Evolutionary conservation across 495 filamentous ascomycete species (phyloP).

Genomic region (Daldinia grandis): DNA sequence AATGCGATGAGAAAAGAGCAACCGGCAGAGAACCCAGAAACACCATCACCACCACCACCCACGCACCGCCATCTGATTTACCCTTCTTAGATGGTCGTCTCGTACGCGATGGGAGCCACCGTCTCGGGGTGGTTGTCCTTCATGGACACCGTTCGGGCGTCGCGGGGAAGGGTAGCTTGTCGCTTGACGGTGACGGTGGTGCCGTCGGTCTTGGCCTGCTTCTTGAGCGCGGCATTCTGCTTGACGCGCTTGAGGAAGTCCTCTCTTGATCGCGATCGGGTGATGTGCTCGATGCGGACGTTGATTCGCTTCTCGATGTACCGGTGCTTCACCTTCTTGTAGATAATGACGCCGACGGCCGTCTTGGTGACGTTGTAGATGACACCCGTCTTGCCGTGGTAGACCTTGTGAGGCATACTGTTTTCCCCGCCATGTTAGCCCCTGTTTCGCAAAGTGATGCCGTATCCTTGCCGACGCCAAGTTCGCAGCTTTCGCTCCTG

Average conservation of each 20-base stretch:
- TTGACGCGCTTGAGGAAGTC: constrained; percentile 97
- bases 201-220: constrained; percentile 89
- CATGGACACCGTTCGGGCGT: constrained; percentile 75
- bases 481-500: constrained; percentile 20
- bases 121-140: constrained; percentile 88
- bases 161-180: constrained; percentile 80
- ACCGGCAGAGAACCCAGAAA: constrained; percentile 46
- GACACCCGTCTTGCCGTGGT: constrained; percentile 98
- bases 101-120: constrained; percentile 89
- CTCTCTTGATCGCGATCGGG: constrained; percentile 89
- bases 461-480: constrained; percentile 7
- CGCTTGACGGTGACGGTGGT: constrained; percentile 89
- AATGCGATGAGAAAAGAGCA: constrained; percentile 46
- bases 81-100: constrained; percentile 89
- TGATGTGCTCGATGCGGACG: constrained; percentile 97
- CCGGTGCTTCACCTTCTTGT: constrained; percentile 97
- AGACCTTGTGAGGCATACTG: constrained; percentile 98
- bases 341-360: constrained; percentile 95
- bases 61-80: constrained; percentile 25
- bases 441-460: neutral
- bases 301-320: constrained; percentile 99
- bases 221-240: constrained; percentile 90
- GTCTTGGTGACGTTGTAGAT: constrained; percentile 98
- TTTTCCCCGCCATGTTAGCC: constrained; percentile 44
- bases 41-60: constrained; percentile 24